Conservation (phyloP, 129 eudicot genomes). For the Ambrosia artemisiifolia region DNA sequence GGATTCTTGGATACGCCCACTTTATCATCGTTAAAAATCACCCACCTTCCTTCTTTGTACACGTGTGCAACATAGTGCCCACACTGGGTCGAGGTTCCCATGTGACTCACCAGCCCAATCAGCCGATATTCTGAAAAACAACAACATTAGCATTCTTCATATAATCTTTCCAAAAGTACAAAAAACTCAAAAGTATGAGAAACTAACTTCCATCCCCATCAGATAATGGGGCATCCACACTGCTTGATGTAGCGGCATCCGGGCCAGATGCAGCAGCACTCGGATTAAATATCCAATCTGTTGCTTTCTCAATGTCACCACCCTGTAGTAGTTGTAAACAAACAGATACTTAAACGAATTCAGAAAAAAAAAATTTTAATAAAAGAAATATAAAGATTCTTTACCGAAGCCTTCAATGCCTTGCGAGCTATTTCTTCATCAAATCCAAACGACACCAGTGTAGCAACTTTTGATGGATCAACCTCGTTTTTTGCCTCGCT, state of each 20-base stretch:
- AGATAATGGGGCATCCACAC: slow-evolving; percentile 54
- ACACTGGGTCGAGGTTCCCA: slow-evolving; percentile 91
- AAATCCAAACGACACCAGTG: slow-evolving; percentile 73
- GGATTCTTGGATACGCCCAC: slow-evolving; percentile 87
- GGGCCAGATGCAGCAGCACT: slow-evolving; percentile 34
- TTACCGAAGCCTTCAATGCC: slow-evolving; percentile 84
- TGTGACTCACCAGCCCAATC: slow-evolving; percentile 92
- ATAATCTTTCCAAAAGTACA: background rate
- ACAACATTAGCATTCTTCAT: background rate
- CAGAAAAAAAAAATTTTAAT: background rate
- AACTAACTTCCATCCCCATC: slow-evolving; percentile 94
- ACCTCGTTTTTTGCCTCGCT: slow-evolving; percentile 38
- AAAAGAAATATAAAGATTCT: background rate
- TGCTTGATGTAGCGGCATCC: slow-evolving; percentile 59
- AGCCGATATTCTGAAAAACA: slow-evolving; percentile 70
- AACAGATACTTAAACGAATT: background rate
- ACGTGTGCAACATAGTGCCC: slow-evolving; percentile 98
- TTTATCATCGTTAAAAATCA: slow-evolving; percentile 81
- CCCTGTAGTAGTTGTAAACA: slow-evolving; percentile 45
- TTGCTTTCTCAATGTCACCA: slow-evolving; percentile 87
- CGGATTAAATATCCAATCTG: slow-evolving; percentile 81
- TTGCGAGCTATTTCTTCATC: slow-evolving; percentile 73
- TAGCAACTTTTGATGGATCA: slow-evolving; percentile 71
- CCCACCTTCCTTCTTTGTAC: slow-evolving; percentile 87
- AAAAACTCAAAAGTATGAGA: background rate